phyloP scores from a whole-genome alignment of 371 early-diverging fungal genomes.

The Rhizopus sp. region DNA sequence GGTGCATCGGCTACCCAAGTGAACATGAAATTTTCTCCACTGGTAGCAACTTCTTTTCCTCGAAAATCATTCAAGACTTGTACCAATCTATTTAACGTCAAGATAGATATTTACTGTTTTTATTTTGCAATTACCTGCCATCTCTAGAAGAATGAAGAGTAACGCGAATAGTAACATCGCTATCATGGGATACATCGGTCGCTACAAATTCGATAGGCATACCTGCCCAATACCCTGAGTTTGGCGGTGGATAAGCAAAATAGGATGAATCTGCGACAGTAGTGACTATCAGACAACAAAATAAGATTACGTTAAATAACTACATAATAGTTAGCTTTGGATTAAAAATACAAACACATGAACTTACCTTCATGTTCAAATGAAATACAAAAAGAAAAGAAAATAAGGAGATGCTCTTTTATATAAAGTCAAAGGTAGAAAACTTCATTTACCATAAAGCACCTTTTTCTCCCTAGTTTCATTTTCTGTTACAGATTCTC shows the following conservation, averaged over 20 bases:
- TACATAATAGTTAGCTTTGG: background rate
- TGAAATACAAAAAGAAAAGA: no score
- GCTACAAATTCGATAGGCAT: constrained; percentile 4
- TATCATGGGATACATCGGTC: constrained; percentile 13
- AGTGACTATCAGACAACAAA: background rate
- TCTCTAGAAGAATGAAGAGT: constrained; percentile 9
- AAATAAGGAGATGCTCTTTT: no score
- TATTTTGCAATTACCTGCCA: background rate
- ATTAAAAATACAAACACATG: no score
- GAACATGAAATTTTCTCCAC: constrained; percentile 10
- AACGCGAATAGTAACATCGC: constrained; percentile 11
- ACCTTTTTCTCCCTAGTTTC: no score
- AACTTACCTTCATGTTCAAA: no score
- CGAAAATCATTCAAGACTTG: background rate
- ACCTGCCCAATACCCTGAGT: background rate
- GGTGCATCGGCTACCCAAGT: constrained; percentile 16
- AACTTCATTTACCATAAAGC: no score
- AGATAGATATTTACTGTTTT: background rate
- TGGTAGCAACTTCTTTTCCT: background rate
- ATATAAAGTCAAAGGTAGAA: no score
- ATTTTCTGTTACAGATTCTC: no score
- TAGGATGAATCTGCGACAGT: constrained; percentile 5
- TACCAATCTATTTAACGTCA: constrained; percentile 7
- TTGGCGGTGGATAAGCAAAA: constrained; percentile 1
- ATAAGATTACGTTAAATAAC: background rate